Conservation (phyloP, 2,329 filamentous ascomycete species). For the Nemania abortiva region DNA sequence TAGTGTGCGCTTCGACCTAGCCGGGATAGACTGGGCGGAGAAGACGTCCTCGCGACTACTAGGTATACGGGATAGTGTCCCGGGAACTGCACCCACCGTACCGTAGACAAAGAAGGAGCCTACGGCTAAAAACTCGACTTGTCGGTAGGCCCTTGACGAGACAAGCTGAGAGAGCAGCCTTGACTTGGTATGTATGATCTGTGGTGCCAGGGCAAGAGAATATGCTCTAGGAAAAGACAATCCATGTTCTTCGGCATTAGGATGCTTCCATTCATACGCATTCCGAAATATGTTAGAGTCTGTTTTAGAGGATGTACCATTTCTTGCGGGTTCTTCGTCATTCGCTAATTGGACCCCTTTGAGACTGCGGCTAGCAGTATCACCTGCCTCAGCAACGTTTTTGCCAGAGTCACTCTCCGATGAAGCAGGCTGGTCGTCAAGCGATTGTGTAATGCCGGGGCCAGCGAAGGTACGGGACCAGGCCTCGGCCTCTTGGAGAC, state of each 20-base stretch:
- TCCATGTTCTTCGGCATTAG: slow-evolving; percentile 53
- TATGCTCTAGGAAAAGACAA: slow-evolving; percentile 79
- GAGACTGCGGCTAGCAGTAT: not conserved
- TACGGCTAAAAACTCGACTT: slow-evolving; percentile 93
- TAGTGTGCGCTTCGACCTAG: slow-evolving; percentile 83
- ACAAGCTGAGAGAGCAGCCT: slow-evolving; percentile 82
- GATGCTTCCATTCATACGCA: slow-evolving; percentile 55
- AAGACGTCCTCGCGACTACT: slow-evolving; percentile 94
- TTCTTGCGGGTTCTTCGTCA: not conserved
- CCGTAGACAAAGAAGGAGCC: slow-evolving; percentile 90
- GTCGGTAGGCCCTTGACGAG: slow-evolving; percentile 87
- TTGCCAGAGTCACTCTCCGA: slow-evolving; percentile 2
- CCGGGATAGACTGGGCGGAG: slow-evolving; percentile 78
- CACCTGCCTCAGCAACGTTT: not conserved
- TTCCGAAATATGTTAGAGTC: slow-evolving; percentile 51
- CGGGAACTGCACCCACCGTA: slow-evolving; percentile 47
- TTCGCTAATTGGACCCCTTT: not conserved
- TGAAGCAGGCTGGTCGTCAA: not conserved
- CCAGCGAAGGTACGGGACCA: slow-evolving; percentile 69
- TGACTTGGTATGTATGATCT: slow-evolving; percentile 87
- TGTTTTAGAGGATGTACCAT: not conserved
- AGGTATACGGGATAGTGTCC: slow-evolving; percentile 76
- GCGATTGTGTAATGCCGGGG: slow-evolving; percentile 35
- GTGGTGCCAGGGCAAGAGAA: slow-evolving; percentile 84
- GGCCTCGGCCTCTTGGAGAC: slow-evolving; percentile 80